These are phyloP conservation scores for Epicoccum sorghinum DNA, from an alignment of 2,329 filamentous ascomycete species.

Conservation along the genomic window DNA sequence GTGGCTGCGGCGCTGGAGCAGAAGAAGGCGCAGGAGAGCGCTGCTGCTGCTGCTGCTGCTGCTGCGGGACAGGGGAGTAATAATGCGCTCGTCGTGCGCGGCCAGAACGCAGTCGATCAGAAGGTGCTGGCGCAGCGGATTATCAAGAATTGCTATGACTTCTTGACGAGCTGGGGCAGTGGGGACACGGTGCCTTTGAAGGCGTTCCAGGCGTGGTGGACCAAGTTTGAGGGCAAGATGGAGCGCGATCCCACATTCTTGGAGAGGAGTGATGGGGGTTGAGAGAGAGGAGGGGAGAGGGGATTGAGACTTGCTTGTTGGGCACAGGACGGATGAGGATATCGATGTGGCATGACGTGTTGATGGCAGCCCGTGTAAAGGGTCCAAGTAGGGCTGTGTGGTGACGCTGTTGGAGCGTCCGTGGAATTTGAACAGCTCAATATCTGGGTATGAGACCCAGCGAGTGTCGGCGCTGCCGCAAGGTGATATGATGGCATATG, in stretches of 20 bases:
- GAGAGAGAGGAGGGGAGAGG: conserved; percentile 5
- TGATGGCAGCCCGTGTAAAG: no score
- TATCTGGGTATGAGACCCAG: no score
- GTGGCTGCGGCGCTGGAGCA: conserved; percentile 73
- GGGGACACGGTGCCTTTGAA: conserved; percentile 88
- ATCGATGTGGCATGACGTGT: no score
- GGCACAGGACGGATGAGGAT: no score
- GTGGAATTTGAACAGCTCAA: no score
- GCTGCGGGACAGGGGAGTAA: not conserved
- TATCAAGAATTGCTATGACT: conserved; percentile 97
- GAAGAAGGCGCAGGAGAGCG: conserved; percentile 54
- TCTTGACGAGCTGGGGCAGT: conserved; percentile 84
- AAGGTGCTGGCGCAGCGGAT: conserved; percentile 87
- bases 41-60: conserved; percentile 22
- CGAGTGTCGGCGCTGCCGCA: no score
- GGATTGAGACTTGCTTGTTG: no score
- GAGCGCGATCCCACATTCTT: conserved; percentile 87
- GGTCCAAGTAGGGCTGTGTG: no score
- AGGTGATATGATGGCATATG: no score
- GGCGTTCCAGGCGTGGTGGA: conserved; percentile 97
- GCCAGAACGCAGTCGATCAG: conserved; percentile 56
- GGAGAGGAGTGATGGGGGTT: conserved; percentile 68
- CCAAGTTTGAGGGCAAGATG: conserved; percentile 88
- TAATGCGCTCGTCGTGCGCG: conserved; percentile 45
- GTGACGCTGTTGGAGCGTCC: no score